Conservation (phyloP, 148 eudicot genomes). For the Nepenthes gracilis region DNA sequence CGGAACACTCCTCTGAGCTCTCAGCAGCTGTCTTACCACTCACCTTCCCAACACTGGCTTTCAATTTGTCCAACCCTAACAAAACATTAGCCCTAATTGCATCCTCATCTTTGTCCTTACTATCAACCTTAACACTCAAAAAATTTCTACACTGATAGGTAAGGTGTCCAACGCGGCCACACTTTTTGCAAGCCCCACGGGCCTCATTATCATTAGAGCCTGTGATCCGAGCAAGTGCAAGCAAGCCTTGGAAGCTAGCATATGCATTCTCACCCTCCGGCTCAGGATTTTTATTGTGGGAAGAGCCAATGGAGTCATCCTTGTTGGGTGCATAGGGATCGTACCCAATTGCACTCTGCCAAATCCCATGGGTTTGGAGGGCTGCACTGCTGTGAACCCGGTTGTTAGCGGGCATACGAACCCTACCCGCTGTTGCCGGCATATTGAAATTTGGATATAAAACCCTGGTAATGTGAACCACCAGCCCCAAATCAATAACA, state of each 20-base stretch:
- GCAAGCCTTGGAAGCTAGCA: constrained; percentile 76
- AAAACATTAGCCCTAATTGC: constrained; percentile 51
- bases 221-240: constrained; percentile 73
- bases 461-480: background rate
- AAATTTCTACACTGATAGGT: constrained; percentile 89
- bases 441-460: constrained; percentile 29
- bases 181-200: constrained; percentile 94
- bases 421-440: constrained; percentile 99
- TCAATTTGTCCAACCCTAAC: constrained; percentile 66
- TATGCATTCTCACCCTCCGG: constrained; percentile 71
- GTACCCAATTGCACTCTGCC: constrained; percentile 92
- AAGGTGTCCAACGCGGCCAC: constrained; percentile 95
- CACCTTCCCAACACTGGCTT: constrained; percentile 37
- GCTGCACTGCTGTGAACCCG: constrained; percentile 98
- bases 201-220: constrained; percentile 54
- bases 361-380: constrained; percentile 92
- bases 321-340: constrained; percentile 95
- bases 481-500: background rate
- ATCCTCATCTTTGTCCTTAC: constrained; percentile 41
- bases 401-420: constrained; percentile 99
- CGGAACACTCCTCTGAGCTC: constrained; percentile 54
- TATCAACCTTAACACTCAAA: constrained; percentile 67
- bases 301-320: constrained; percentile 46
- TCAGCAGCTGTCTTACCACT: constrained; percentile 27
- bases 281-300: constrained; percentile 37